Conservation (phyloP, 768 basidiomycete species). For the Lentinula sp. region DNA sequence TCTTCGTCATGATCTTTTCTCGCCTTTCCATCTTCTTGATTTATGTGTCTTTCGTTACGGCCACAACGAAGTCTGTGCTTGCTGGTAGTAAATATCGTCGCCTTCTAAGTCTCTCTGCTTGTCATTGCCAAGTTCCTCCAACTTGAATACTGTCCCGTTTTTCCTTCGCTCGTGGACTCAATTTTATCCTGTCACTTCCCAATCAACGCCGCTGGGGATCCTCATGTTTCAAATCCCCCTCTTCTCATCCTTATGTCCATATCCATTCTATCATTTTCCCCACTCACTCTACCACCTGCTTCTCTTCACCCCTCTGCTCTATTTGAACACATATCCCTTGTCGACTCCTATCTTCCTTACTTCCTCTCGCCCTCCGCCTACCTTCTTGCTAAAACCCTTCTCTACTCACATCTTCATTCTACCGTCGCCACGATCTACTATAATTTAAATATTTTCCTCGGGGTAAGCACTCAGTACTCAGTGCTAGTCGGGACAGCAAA, state of each 20-base stretch:
- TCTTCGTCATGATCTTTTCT: not conserved
- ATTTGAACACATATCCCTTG: conserved; percentile 64
- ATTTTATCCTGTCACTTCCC: conserved; percentile 82
- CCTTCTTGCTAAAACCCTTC: too few relatives aligned
- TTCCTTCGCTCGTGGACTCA: conserved; percentile 80
- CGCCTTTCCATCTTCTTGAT: too few relatives aligned
- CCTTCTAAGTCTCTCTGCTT: too few relatives aligned
- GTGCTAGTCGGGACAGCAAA: too few relatives aligned
- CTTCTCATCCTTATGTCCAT: conserved; percentile 47
- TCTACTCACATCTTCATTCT: too few relatives aligned
- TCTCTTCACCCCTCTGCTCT: conserved; percentile 42
- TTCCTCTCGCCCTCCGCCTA: too few relatives aligned
- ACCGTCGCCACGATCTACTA: too few relatives aligned
- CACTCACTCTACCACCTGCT: conserved; percentile 53
- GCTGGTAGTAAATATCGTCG: not conserved
- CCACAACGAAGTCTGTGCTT: not conserved
- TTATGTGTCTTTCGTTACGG: too few relatives aligned
- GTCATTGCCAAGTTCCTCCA: too few relatives aligned
- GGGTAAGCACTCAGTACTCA: too few relatives aligned
- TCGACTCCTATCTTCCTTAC: conserved; percentile 60
- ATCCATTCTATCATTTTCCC: conserved; percentile 72
- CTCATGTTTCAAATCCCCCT: conserved; percentile 51
- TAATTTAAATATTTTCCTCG: too few relatives aligned
- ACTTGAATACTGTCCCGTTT: conserved; percentile 34
- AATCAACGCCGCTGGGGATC: conserved; percentile 72